Conservation (phyloP, 2,329 filamentous ascomycete species). For the Dryadomyces sulphureus region DNA sequence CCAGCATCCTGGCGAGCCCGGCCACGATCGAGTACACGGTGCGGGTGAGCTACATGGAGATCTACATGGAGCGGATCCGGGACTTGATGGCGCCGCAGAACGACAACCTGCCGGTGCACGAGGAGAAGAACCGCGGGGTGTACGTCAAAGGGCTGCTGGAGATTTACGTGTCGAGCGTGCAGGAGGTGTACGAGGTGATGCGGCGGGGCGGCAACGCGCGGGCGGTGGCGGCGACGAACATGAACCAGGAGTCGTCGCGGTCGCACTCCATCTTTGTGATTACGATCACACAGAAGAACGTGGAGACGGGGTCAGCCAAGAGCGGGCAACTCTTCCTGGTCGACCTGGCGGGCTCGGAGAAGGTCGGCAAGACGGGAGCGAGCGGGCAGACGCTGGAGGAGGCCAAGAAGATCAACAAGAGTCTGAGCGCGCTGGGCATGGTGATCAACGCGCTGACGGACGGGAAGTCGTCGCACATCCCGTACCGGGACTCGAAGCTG, state of each 20-base stretch:
- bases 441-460: conserved; percentile 97
- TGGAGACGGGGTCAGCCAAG: conserved; percentile 90
- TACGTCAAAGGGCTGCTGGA: conserved; percentile 93
- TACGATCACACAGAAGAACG: conserved; percentile 93
- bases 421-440: conserved; percentile 93
- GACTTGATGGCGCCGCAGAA: conserved; percentile 87
- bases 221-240: conserved; percentile 92
- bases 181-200: conserved; percentile 95
- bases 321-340: conserved; percentile 95
- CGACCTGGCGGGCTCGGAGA: conserved; percentile 95
- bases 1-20: conserved; percentile 81
- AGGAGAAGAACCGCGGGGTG: conserved; percentile 89
- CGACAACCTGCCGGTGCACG: conserved; percentile 93
- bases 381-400: conserved; percentile 95
- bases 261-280: conserved; percentile 98
- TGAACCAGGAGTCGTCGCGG: conserved; percentile 97
- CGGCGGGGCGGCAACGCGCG: conserved; percentile 77
- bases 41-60: conserved; percentile 97
- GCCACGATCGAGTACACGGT: conserved; percentile 98
- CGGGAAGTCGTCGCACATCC: conserved; percentile 89
- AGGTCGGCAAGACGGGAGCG: conserved; percentile 95
- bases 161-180: conserved; percentile 88
- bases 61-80: conserved; percentile 97
- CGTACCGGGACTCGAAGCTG: conserved; percentile 95
- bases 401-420: conserved; percentile 99